Percentiles rank a stretch among this genome's conserved stretches.
Evolutionary conservation across 1,139 yeast genomes (phyloP).

Genomic region (Geotrichum australiense): DNA sequence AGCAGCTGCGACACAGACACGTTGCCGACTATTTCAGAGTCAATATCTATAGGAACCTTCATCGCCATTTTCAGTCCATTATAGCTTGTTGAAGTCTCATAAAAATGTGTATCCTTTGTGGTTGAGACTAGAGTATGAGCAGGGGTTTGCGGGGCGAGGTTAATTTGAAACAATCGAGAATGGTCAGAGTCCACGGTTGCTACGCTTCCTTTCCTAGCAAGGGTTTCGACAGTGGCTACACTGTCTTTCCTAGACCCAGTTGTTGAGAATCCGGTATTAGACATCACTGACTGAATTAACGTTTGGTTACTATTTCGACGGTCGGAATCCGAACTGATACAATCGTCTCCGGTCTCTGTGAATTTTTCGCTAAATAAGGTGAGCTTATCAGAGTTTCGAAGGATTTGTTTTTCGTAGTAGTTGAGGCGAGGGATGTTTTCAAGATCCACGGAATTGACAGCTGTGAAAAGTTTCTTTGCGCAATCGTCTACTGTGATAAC

Average conservation of each 20-base stretch:
- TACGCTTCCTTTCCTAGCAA: constrained; percentile 8
- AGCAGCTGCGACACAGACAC: constrained; percentile 27
- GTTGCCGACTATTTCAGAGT: constrained; percentile 33
- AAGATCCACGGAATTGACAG: constrained; percentile 36
- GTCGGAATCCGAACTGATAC: constrained; percentile 5
- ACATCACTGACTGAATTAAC: background rate
- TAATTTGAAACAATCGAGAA: constrained; percentile 25
- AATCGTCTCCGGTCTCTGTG: constrained; percentile 18
- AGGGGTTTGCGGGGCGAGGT: constrained; percentile 27
- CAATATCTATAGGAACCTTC: constrained; percentile 30
- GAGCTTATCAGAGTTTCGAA: constrained; percentile 29
- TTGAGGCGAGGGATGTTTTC: constrained; percentile 30
- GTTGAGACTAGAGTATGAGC: constrained; percentile 13
- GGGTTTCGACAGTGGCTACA: constrained; percentile 8
- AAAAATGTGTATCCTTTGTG: constrained; percentile 29
- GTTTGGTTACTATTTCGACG: constrained; percentile 4
- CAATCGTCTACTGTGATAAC: constrained; percentile 2
- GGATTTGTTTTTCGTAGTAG: constrained; percentile 31
- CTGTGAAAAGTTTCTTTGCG: constrained; percentile 34
- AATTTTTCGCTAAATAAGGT: constrained; percentile 31
- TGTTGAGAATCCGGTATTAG: background rate
- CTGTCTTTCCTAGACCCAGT: constrained; percentile 8
- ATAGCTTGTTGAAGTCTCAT: constrained; percentile 30
- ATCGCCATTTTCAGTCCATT: constrained; percentile 24
- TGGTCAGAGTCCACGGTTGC: constrained; percentile 10